Base-by-base conservation (phyloP, 805 yeast genomes). In the Kluyveromyces aestuarii region DNA sequence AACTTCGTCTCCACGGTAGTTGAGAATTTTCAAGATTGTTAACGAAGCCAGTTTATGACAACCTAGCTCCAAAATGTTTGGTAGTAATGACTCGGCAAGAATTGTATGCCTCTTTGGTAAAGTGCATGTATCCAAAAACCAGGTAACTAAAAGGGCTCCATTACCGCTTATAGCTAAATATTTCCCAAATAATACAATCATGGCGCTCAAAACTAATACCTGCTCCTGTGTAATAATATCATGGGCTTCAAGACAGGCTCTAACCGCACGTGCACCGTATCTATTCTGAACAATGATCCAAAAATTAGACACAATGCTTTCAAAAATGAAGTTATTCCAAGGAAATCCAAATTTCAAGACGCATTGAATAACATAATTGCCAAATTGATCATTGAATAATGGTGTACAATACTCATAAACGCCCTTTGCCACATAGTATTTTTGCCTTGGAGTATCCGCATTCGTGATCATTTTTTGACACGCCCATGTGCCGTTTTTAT, bases 401-500 rank as follows among this genome's bases (percentile, higher is more conserved):
- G 90, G 87, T 0, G 85, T 87, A 43, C 93, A 79, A 60, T 84
- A 89, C 1, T 95, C 93, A 51, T 79, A 77, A 53, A 93, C 74
- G 39, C 88, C 78, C 25, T 77, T 71, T 8, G 83, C 81, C 41
- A 93, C 85, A 44, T 84, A 63, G 56, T 73, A 69, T 64, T 79
- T 83, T 58, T 81, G 87, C 44, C 78, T 74, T 41, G 74, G 80
- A 44, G 80, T 80, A 53, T 74, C 68, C 4, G 88, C 84, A 41
- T 82, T 81, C 55, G 81, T 84, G 56, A 93, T 89, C 66, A 93
- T 83, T 67, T 91, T 93, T 67, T 93, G 99, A 21, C 96, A 95
- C 1, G 97, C 98, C 99, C 99, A 93, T 6, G 99, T 93, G 52
- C 99, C 99, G 65, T 93, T 93, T 62, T 93, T 93, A 70, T 93